Percentiles rank a stretch among this genome's conserved stretches.
These are phyloP conservation scores for Pyrus betulifolia DNA, from an alignment of 306 rosid species.

Conservation along the genomic window DNA sequence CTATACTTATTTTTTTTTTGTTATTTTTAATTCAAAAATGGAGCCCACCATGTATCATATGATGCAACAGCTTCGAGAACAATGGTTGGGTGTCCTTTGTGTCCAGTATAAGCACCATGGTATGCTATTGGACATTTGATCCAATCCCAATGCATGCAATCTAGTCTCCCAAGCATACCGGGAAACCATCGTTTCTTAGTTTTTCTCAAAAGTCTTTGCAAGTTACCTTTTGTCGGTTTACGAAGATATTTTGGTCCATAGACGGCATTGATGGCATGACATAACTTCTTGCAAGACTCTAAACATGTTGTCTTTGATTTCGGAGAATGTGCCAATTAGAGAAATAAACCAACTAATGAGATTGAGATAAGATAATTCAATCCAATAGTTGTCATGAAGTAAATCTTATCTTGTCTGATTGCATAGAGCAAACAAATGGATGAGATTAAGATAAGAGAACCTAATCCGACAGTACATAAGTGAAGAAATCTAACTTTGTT, in stretches of 20 bases:
- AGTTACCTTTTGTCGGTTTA: neutral
- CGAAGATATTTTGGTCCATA: neutral
- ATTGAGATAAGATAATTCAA: too few relatives aligned
- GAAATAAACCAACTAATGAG: too few relatives aligned
- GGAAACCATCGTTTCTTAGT: neutral
- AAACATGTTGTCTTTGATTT: neutral
- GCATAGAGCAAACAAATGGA: too few relatives aligned
- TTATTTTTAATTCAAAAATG: too few relatives aligned
- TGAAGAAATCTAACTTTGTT: too few relatives aligned
- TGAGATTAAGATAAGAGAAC: neutral
- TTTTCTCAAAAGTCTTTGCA: neutral
- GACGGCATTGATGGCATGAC: neutral
- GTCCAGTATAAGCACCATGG: neutral
- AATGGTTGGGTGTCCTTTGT: neutral
- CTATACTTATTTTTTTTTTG: too few relatives aligned
- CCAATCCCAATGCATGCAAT: neutral
- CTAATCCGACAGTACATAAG: too few relatives aligned
- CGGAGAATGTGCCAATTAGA: too few relatives aligned
- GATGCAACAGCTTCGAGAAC: neutral
- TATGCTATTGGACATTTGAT: neutral
- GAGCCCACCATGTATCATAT: neutral
- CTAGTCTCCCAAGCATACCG: neutral
- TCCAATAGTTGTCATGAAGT: too few relatives aligned
- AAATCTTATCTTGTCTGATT: too few relatives aligned
- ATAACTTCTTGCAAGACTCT: neutral